phyloP scores from a whole-genome alignment of 306 rosid genomes.

The Sechiopsis laciniata region DNA sequence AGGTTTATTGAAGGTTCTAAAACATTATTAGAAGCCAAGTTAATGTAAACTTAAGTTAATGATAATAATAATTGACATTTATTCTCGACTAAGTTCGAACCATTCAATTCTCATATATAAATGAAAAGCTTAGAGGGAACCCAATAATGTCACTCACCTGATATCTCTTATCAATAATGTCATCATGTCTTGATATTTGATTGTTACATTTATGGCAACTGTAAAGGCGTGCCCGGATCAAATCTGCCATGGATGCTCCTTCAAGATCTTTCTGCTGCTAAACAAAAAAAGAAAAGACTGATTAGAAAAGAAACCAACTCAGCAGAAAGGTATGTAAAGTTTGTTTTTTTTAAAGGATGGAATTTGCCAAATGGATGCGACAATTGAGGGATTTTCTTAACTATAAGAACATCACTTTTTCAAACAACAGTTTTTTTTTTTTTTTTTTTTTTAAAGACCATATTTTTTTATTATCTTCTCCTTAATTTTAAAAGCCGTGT shows the following conservation, averaged over 20 bases:
- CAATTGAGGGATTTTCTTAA: constrained; percentile 17
- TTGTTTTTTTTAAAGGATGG: background rate
- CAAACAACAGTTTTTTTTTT: background rate
- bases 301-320: too few species aligned
- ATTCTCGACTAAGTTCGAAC: too few species aligned
- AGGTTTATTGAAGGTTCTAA: too few species aligned
- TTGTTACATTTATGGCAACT: constrained; percentile 69
- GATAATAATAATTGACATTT: too few species aligned
- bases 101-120: too few species aligned
- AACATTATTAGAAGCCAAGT: too few species aligned
- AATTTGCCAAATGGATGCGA: background rate
- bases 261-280: background rate
- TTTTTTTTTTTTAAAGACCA: too few species aligned
- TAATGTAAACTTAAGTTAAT: too few species aligned
- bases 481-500: background rate
- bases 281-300: too few species aligned
- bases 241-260: constrained; percentile 39
- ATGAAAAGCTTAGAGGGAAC: too few species aligned
- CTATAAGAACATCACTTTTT: background rate
- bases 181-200: constrained; percentile 53
- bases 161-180: constrained; percentile 57
- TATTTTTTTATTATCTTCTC: background rate
- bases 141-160: constrained; percentile 41
- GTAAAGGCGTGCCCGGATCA: constrained; percentile 40
- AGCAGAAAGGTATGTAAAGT: background rate